phyloP scores from a whole-genome alignment of 352 stramenopile species.

The Plasmopara viticola region DNA sequence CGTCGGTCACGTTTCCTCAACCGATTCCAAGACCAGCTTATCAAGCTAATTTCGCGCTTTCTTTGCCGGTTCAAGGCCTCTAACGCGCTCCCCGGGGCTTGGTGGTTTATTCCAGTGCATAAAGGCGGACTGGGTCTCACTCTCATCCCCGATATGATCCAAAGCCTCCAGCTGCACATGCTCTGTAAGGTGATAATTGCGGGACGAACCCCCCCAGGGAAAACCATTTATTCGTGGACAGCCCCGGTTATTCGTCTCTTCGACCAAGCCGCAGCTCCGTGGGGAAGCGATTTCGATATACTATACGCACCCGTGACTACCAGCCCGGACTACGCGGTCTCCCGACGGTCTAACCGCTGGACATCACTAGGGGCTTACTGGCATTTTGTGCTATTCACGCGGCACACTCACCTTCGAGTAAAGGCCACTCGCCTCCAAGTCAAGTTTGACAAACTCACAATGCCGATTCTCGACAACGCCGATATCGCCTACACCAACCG shows the following conservation, averaged over 20 bases:
- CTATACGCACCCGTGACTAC: too few relatives aligned
- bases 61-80: not conserved
- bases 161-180: not conserved
- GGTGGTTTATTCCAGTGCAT: not conserved
- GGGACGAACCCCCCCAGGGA: too few relatives aligned
- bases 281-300: too few relatives aligned
- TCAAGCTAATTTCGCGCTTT: not conserved
- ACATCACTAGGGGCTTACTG: not conserved
- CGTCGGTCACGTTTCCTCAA: too few relatives aligned
- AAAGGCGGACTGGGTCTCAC: not conserved
- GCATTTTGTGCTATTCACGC: not conserved
- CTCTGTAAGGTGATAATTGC: not conserved
- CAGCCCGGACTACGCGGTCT: too few relatives aligned
- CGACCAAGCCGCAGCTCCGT: too few relatives aligned
- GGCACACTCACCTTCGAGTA: not conserved
- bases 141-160: too few relatives aligned
- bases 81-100: not conserved
- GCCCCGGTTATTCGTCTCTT: not conserved
- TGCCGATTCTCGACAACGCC: not conserved
- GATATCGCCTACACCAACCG: not conserved
- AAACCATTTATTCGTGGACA: not conserved
- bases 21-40: slow-evolving; percentile 1
- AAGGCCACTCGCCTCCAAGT: not conserved
- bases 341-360: not conserved
- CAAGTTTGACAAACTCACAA: not conserved